Percentiles rank a stretch among this genome's conserved stretches.
These are phyloP conservation scores for Blastomyces parvus DNA, from an alignment of 2,329 filamentous ascomycete genomes.

Conservation along the genomic window DNA sequence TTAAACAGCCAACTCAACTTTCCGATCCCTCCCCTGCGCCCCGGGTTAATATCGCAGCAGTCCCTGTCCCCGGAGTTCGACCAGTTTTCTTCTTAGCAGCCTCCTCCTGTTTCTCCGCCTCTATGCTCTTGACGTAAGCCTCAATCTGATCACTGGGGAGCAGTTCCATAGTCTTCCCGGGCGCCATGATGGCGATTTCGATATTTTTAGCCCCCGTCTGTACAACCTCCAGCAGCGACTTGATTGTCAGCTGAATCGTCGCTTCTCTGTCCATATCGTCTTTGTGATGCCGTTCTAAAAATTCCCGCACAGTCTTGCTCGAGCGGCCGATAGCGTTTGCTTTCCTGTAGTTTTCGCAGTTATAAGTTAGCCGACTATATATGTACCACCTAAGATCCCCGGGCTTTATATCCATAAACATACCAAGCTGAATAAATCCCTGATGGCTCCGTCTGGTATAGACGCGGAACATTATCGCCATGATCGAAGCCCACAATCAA, in stretches of 20 bases:
- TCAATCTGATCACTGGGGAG: constrained; percentile 93
- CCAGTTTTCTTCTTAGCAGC: constrained; percentile 93
- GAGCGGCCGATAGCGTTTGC: constrained; percentile 97
- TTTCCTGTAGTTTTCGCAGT: constrained; percentile 56
- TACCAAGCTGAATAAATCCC: constrained; percentile 99
- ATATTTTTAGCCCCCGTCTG: constrained; percentile 99
- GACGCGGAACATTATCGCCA: constrained; percentile 72
- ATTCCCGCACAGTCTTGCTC: constrained; percentile 97
- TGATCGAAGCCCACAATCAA: constrained; percentile 98
- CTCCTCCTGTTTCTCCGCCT: constrained; percentile 98
- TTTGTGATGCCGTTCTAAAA: constrained; percentile 98
- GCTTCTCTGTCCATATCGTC: constrained; percentile 93
- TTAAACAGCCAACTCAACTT: constrained; percentile 13
- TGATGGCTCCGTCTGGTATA: constrained; percentile 98
- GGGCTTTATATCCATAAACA: constrained; percentile 22
- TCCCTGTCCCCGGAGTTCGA: constrained; percentile 32
- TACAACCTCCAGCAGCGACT: constrained; percentile 94
- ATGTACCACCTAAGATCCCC: constrained; percentile 14
- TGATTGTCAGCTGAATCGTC: constrained; percentile 94
- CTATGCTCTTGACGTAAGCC: constrained; percentile 95
- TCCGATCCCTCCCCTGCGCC: constrained; percentile 36
- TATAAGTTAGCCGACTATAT: neutral
- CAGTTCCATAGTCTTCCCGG: constrained; percentile 84
- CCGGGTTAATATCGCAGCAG: constrained; percentile 62
- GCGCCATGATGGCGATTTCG: constrained; percentile 96